Evolutionary conservation across 2,329 filamentous ascomycete genomes (phyloP).

Genomic region (Albophoma yamanashiensis): DNA sequence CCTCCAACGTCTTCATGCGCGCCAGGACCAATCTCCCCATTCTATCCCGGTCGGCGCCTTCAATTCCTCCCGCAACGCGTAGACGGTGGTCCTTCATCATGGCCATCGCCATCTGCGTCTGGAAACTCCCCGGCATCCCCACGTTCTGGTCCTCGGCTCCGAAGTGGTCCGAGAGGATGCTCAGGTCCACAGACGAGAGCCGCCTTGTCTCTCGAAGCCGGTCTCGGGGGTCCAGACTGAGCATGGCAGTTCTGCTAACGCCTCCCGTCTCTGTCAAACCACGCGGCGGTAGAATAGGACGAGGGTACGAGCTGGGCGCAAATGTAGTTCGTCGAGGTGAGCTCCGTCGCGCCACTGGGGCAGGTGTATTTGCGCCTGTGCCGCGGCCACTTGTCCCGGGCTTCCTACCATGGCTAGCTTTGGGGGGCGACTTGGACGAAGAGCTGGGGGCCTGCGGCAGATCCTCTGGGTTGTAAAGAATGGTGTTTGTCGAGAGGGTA

Average conservation of each 20-base stretch:
- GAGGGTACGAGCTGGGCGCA: conserved; percentile 37
- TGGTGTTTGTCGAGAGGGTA: conserved; percentile 71
- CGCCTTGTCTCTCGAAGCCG: conserved; percentile 28
- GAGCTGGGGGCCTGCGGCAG: conserved; percentile 24
- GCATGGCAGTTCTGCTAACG: conserved; percentile 33
- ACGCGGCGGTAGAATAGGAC: conserved; percentile 41
- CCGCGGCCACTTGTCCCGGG: conserved; percentile 25
- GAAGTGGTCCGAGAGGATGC: conserved; percentile 60
- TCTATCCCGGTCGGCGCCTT: conserved; percentile 45
- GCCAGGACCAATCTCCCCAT: conserved; percentile 76
- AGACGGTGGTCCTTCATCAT: conserved; percentile 47
- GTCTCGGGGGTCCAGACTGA: conserved; percentile 36
- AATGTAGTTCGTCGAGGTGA: conserved; percentile 37
- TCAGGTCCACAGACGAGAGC: conserved; percentile 58
- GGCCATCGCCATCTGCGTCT: conserved; percentile 69
- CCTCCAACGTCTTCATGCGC: conserved; percentile 86
- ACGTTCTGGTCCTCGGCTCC: conserved; percentile 51
- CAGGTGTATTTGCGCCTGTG: conserved; percentile 19
- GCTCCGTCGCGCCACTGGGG: conserved; percentile 22
- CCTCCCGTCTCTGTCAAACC: conserved; percentile 22
- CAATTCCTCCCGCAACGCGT: conserved; percentile 28
- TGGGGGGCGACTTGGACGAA: conserved; percentile 32
- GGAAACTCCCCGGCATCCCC: conserved; percentile 64
- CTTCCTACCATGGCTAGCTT: conserved; percentile 17
- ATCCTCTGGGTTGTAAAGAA: conserved; percentile 66